Evolutionary conservation across 2,329 filamentous ascomycete species (phyloP), one percentile per base, ranked within the genome.

Genomic region (Apiospora malaysiana): DNA sequence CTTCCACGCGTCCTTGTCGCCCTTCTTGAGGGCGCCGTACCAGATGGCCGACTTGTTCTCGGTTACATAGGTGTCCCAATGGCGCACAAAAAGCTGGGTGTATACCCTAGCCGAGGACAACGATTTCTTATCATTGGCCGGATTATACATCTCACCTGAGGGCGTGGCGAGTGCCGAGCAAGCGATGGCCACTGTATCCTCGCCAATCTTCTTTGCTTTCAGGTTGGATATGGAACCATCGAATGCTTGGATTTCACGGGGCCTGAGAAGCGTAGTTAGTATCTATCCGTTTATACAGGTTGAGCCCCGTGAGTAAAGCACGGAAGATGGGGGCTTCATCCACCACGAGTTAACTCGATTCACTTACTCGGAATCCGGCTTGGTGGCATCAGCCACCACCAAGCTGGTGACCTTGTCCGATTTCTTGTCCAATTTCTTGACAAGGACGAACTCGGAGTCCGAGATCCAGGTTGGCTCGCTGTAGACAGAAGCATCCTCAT

Each of bases 11-110:
- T 75, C 80, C 18, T 80, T 79, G 46, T 78, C 42, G 42, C 42
- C 81, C 77, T 83, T 84, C 74, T 81, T 74, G 37, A 76, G 72
- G 5, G 76, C 74, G 7, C 78, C 76, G 65, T 79, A 80, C 70
- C 81, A 79, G 4, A 97, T 86, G 2, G 92, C 88, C 76, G 91
- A 92, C 72, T 87, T 89, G 76, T 93, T 91, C 65, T 90, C 87
- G 0, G 88, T 90, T 37, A 90, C 84, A 82, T 92, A 97, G n/a
- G 87, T 81, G 78, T 97, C 93, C 94, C 94, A 97, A 77, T 97
- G 93, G 18, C 94, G 89, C 40, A 93, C 92, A 77, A 93, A 96
- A 37, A 95, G 88, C 66, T 88, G 89, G 25, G 89, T 89, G 80
- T 96, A 96, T 27, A 94, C 87, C 76, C 88, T 91, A 40, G 89